These are phyloP conservation scores for Priceomyces fermenticarens DNA, from an alignment of 805 yeast species.

Conservation along the genomic window DNA sequence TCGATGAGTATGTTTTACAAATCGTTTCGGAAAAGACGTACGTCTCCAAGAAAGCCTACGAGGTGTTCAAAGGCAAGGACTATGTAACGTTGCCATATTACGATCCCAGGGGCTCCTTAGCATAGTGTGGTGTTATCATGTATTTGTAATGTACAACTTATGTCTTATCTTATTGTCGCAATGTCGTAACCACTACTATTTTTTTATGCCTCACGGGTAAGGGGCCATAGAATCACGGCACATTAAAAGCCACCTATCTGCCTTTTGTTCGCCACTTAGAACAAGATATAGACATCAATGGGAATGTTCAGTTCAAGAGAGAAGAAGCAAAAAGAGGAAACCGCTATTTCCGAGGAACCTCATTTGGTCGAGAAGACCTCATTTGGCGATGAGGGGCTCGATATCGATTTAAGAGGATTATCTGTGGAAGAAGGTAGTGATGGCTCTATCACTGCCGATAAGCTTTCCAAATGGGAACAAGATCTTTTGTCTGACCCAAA, in stretches of 20 bases:
- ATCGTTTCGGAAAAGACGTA: constrained; percentile 37
- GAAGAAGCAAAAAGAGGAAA: not conserved
- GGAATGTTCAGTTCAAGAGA: not conserved
- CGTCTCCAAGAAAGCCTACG: constrained; percentile 34
- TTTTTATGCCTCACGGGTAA: no score
- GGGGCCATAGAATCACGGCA: no score
- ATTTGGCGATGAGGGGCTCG: not conserved
- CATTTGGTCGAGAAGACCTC: not conserved
- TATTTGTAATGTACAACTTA: no score
- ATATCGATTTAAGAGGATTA: constrained; percentile 13
- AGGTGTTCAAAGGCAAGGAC: constrained; percentile 31
- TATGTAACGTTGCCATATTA: constrained; percentile 33
- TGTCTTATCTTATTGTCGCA: no score
- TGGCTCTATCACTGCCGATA: constrained; percentile 23
- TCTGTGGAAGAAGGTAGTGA: constrained; percentile 8
- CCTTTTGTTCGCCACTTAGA: not conserved
- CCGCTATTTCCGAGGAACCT: not conserved
- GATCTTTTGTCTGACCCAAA: constrained; percentile 45
- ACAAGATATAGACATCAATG: not conserved
- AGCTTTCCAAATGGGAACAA: constrained; percentile 45
- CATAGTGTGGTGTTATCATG: no score
- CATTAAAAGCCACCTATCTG: no score
- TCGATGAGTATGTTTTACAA: constrained; percentile 41
- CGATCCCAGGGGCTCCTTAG: constrained; percentile 45
- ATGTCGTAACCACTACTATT: no score